phyloP scores from a whole-genome alignment of 768 basidiomycete species.

The Dacryopinax primogenitus region DNA sequence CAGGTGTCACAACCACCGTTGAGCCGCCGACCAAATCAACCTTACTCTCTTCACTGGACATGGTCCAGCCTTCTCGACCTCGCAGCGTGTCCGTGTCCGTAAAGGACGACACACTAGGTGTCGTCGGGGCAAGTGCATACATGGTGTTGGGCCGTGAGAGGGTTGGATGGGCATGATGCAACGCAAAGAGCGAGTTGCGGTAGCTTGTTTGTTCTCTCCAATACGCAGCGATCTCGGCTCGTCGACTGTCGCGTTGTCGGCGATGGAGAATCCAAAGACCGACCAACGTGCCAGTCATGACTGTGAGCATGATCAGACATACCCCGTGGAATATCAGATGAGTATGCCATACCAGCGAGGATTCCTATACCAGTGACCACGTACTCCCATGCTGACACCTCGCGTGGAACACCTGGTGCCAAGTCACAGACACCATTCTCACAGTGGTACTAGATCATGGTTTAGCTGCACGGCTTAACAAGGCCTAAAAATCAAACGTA shows the following conservation, averaged over 20 bases:
- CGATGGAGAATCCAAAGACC: neutral
- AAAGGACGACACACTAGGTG: neutral
- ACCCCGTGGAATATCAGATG: neutral
- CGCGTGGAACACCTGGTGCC: neutral
- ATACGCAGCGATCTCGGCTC: neutral
- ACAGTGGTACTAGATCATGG: neutral
- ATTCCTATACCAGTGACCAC: neutral
- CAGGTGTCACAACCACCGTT: neutral
- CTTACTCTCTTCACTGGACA: neutral
- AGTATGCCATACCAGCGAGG: neutral
- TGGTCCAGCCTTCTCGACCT: neutral
- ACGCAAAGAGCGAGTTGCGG: neutral
- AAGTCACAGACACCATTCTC: neutral
- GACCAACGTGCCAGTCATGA: neutral
- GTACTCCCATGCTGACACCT: neutral
- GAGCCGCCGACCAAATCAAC: neutral
- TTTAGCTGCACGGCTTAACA: neutral
- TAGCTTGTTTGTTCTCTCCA: neutral
- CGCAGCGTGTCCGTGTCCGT: neutral
- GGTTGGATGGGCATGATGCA: neutral
- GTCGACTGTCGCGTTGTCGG: neutral
- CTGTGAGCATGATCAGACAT: neutral
- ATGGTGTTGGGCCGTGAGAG: neutral
- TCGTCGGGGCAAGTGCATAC: neutral
- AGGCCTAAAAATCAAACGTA: neutral